Percentiles rank a stretch among this genome's conserved stretches.
phyloP scores from a whole-genome alignment of 2,329 filamentous ascomycete genomes.

The Pezizomycotina sp. region DNA sequence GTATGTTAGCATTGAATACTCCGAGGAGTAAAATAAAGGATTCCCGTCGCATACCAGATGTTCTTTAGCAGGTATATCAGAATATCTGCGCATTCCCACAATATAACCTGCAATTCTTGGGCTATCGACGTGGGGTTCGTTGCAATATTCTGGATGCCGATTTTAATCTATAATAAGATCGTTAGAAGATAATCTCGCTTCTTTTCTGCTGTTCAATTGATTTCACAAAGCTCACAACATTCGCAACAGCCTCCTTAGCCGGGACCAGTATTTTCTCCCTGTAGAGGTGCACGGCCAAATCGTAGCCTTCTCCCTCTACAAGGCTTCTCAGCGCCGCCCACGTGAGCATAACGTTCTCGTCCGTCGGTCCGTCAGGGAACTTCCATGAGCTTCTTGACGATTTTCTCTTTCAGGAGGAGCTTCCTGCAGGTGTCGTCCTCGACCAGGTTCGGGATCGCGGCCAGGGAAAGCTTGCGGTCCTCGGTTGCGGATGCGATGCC shows the following conservation, averaged over 20 bases:
- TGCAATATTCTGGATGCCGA: conserved; percentile 22
- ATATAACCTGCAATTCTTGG: conserved; percentile 38
- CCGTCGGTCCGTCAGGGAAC: conserved; percentile 46
- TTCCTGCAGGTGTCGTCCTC: conserved; percentile 47
- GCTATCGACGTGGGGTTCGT: conserved; percentile 35
- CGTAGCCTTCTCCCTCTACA: conserved; percentile 46
- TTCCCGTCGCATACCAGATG: conserved; percentile 28
- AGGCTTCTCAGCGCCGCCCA: conserved; percentile 50
- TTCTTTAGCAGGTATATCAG: conserved; percentile 23
- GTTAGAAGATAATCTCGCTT: neutral
- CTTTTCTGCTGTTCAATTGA: neutral
- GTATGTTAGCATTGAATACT: conserved; percentile 1
- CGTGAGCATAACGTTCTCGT: conserved; percentile 48
- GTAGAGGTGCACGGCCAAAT: conserved; percentile 50
- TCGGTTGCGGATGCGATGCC: conserved; percentile 45
- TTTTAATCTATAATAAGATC: conserved; percentile 7
- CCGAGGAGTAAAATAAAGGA: conserved; percentile 37
- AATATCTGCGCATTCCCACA: conserved; percentile 36
- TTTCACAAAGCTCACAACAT: conserved; percentile 29
- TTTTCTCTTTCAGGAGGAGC: conserved; percentile 47
- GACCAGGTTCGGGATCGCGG: conserved; percentile 40
- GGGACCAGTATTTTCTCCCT: conserved; percentile 42
- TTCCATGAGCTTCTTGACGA: conserved; percentile 47
- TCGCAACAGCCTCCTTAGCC: conserved; percentile 35
- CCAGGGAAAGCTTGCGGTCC: conserved; percentile 42